phyloP scores from a whole-genome alignment of 345 rosid genomes.

The Syzygium aromaticum region DNA sequence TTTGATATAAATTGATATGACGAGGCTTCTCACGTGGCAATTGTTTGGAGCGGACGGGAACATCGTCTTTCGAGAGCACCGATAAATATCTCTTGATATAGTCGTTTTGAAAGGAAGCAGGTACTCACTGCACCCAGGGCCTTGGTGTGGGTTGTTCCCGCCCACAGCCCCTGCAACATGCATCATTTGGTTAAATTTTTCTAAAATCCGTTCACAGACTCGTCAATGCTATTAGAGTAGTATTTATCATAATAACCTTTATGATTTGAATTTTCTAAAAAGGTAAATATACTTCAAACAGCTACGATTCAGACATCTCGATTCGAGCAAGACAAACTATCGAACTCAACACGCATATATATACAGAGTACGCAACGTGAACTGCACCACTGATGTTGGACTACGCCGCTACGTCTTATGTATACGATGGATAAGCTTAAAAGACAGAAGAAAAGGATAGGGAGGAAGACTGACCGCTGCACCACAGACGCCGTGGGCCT shows the following conservation, averaged over 20 bases:
- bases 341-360: not conserved
- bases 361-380: not conserved
- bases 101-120: not conserved
- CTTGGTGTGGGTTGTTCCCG: not conserved
- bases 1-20: not conserved
- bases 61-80: not conserved
- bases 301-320: not conserved
- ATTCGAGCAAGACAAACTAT: not conserved
- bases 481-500: not conserved
- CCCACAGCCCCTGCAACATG: not conserved
- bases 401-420: not conserved
- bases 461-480: not conserved
- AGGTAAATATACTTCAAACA: not conserved
- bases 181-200: not conserved
- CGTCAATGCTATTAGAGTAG: not conserved
- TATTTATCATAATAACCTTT: not conserved
- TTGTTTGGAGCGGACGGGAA: not conserved
- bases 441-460: not conserved
- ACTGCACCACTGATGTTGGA: not conserved
- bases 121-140: not conserved
- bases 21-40: not conserved
- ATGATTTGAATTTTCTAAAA: not conserved
- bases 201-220: not conserved
- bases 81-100: not conserved
- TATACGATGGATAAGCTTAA: not conserved